Evolutionary conservation across 108 stramenopile genomes (phyloP).

Genomic region (Skeletonema tropicum): DNA sequence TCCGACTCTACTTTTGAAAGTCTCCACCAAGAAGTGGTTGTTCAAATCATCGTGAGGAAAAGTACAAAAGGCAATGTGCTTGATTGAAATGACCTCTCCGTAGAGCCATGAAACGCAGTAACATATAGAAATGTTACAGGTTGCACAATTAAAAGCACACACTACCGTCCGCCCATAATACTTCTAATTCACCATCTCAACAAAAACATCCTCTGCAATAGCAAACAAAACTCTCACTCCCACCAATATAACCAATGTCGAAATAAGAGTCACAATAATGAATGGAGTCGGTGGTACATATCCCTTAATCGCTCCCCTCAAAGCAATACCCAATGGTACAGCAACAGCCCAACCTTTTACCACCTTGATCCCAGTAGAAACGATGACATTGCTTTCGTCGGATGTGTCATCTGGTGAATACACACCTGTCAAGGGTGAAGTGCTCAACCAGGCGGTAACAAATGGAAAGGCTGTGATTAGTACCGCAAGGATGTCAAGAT

Average conservation of each 20-base stretch:
- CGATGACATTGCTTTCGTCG: conserved; percentile 14
- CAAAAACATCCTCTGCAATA: conserved; percentile 52
- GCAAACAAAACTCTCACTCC: conserved; percentile 30
- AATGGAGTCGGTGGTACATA: conserved; percentile 70
- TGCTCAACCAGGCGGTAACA: conserved; percentile 52
- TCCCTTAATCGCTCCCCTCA: conserved; percentile 66
- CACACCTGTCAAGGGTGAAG: conserved; percentile 55
- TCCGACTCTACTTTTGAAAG: too few species aligned
- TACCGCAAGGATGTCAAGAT: conserved; percentile 46
- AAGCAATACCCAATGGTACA: conserved; percentile 59
- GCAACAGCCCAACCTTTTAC: conserved; percentile 68
- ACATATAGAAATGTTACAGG: too few species aligned
- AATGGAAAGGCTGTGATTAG: conserved; percentile 58
- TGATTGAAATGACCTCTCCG: too few species aligned
- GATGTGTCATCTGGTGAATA: conserved; percentile 48
- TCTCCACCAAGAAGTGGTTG: too few species aligned
- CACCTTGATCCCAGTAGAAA: conserved; percentile 29
- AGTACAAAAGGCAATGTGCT: too few species aligned
- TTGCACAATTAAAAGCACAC: too few species aligned
- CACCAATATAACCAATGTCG: conserved; percentile 62
- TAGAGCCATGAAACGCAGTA: too few species aligned
- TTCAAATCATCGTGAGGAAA: too few species aligned
- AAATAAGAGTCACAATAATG: conserved; percentile 69
- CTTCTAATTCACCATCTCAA: conserved; percentile 43
- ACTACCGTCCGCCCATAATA: too few species aligned